Conservation (phyloP, 1,284 basidiomycete genomes). For the Golubevia pallescens region DNA sequence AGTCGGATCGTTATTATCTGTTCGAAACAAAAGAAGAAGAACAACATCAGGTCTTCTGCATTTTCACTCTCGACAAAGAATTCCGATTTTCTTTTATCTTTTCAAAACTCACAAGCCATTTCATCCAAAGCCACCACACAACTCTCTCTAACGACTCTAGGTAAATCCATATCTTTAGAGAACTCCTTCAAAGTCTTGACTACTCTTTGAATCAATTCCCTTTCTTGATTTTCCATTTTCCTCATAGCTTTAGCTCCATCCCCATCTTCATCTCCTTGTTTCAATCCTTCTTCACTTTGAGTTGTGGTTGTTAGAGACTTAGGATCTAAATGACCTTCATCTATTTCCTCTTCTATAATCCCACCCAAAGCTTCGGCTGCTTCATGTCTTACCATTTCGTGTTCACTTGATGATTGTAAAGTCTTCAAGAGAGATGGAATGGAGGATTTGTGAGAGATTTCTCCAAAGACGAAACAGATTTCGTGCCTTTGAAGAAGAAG, state of each 20-base stretch:
- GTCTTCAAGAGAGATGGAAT: conserved; percentile 50
- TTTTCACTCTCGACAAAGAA: too few species aligned
- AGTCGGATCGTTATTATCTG: conserved; percentile 62
- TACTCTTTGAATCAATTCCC: conserved; percentile 15
- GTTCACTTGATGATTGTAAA: conserved; percentile 40
- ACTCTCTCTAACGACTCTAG: conserved; percentile 59
- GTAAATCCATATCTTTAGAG: conserved; percentile 43
- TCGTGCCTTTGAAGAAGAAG: conserved; percentile 14
- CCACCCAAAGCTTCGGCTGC: conserved; percentile 62
- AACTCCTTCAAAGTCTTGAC: conserved; percentile 40
- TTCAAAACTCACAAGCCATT: conserved; percentile 30
- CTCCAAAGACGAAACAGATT: conserved; percentile 54
- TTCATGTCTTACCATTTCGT: conserved; percentile 64
- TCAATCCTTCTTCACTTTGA: background rate
- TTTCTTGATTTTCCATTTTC: conserved; percentile 5
- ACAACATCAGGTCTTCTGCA: background rate
- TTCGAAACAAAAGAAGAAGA: background rate
- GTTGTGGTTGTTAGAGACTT: background rate
- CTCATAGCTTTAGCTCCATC: conserved; percentile 7
- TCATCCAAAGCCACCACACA: conserved; percentile 61
- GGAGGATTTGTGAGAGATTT: conserved; percentile 52
- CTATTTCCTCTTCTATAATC: conserved; percentile 41
- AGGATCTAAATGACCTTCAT: conserved; percentile 5
- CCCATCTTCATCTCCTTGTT: conserved; percentile 11
- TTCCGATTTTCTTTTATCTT: too few species aligned